Conservation (phyloP, 2,329 filamentous ascomycete species). For the Cylindrodendrum hubeiense region DNA sequence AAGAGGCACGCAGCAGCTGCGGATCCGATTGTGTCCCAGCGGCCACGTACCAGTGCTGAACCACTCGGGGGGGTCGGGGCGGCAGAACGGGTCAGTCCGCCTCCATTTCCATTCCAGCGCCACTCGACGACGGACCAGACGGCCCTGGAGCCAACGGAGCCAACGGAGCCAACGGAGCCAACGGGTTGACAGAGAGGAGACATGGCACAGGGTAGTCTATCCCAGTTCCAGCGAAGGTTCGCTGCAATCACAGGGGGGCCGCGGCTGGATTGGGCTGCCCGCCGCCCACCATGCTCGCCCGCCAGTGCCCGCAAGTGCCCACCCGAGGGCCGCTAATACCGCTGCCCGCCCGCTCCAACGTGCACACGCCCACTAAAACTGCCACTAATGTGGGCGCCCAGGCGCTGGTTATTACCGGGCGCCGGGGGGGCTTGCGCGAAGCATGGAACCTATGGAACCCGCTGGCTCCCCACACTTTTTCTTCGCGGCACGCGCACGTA, state of each 20-base stretch:
- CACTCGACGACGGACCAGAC: neutral
- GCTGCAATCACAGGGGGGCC: neutral
- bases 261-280: neutral
- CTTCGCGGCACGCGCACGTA: slow-evolving; percentile 12
- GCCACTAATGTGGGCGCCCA: neutral
- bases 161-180: too few relatives aligned
- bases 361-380: neutral
- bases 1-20: neutral
- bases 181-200: too few relatives aligned
- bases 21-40: neutral
- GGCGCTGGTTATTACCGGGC: neutral
- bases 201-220: too few relatives aligned
- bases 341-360: neutral
- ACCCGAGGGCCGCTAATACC: neutral
- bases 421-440: neutral
- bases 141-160: too few relatives aligned
- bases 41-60: neutral
- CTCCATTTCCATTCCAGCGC: slow-evolving; percentile 14
- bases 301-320: too few relatives aligned
- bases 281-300: neutral
- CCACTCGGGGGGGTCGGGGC: neutral
- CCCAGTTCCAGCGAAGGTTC: neutral
- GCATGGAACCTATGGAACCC: neutral
- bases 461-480: slow-evolving; percentile 9
- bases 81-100: slow-evolving; percentile 14